These are phyloP conservation scores for Papiliotrema laurentii DNA, from an alignment of 1,284 basidiomycete species.

Conservation along the genomic window DNA sequence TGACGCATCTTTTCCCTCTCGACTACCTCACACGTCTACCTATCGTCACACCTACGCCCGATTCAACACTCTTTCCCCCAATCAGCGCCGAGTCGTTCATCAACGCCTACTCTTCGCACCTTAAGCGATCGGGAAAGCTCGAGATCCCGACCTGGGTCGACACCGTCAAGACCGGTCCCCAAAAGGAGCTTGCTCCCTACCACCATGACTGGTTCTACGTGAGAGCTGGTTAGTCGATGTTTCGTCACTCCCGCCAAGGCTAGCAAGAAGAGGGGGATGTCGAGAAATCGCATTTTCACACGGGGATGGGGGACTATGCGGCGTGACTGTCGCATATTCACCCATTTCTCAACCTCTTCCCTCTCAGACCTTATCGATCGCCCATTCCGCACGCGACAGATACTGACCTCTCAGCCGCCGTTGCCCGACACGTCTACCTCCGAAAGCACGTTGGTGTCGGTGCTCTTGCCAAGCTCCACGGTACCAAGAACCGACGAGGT, in stretches of 20 bases:
- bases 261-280: too few relatives aligned
- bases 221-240: constrained; percentile 71
- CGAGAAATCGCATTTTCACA: too few relatives aligned
- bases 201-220: constrained; percentile 99
- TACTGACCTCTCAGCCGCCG: constrained; percentile 61
- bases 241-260: background rate
- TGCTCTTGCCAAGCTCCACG: constrained; percentile 93
- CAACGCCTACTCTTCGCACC: constrained; percentile 75
- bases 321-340: too few relatives aligned
- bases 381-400: too few relatives aligned
- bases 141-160: constrained; percentile 99
- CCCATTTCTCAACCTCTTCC: too few relatives aligned
- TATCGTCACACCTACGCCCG: too few relatives aligned
- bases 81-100: constrained; percentile 62
- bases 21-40: background rate
- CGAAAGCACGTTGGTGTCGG: constrained; percentile 98
- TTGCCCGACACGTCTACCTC: constrained; percentile 99
- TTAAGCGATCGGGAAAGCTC: constrained; percentile 65
- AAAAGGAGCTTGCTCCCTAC: constrained; percentile 98
- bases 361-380: too few relatives aligned
- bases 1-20: constrained; percentile 1
- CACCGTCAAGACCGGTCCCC: constrained; percentile 96
- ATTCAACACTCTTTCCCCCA: too few relatives aligned
- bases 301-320: too few relatives aligned
- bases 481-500: constrained; percentile 90